Conservation (phyloP, 192 early-diverging fungal species). For the Kappamyces sp. region DNA sequence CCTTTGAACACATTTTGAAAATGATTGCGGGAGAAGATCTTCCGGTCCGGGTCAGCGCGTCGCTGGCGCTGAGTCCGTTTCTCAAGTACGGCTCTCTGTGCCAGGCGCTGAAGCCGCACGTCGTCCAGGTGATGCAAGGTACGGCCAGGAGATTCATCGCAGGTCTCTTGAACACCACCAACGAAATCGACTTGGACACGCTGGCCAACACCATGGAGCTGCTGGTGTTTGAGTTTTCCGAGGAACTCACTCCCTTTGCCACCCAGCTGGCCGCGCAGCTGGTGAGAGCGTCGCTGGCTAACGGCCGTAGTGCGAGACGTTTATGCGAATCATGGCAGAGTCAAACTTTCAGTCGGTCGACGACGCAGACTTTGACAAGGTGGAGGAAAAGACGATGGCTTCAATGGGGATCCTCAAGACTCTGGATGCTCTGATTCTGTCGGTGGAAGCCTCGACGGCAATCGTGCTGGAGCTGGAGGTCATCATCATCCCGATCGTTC, state of each 20-base stretch:
- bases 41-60: constrained; percentile 83
- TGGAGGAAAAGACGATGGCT: constrained; percentile 81
- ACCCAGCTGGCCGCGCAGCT: constrained; percentile 81
- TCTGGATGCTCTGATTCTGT: constrained; percentile 74
- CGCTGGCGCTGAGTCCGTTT: constrained; percentile 73
- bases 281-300: constrained; percentile 21
- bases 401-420: constrained; percentile 88
- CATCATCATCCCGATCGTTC: constrained; percentile 69
- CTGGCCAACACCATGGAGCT: constrained; percentile 81
- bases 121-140: constrained; percentile 82
- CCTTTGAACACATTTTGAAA: constrained; percentile 33
- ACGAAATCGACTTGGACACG: constrained; percentile 90
- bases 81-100: constrained; percentile 67
- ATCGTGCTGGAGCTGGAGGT: constrained; percentile 76
- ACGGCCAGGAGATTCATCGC: constrained; percentile 3
- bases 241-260: constrained; percentile 88
- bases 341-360: constrained; percentile 50
- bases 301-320: constrained; percentile 63
- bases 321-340: constrained; percentile 76
- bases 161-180: constrained; percentile 76
- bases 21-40: constrained; percentile 71
- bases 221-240: constrained; percentile 86
- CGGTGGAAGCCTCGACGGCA: constrained; percentile 76
- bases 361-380: constrained; percentile 51
- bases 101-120: constrained; percentile 68